Evolutionary conservation across 1,284 basidiomycete genomes (phyloP).

Genomic region (Ustilago xerochloae): DNA sequence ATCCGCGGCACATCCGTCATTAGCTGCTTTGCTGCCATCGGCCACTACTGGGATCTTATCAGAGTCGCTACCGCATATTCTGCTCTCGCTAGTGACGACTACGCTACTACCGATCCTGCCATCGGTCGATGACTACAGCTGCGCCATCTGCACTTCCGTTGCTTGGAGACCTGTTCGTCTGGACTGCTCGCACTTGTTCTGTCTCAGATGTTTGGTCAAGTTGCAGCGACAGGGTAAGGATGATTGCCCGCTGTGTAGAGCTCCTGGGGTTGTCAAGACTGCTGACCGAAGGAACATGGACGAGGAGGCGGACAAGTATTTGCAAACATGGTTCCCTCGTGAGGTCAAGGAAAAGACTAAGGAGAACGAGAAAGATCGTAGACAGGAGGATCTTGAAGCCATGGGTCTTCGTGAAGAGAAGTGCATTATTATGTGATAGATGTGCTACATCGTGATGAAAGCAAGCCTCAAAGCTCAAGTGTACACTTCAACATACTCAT

Average conservation of each 20-base stretch:
- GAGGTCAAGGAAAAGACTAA: conserved; percentile 82
- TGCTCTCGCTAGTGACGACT: conserved; percentile 86
- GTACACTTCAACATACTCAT: too few species aligned
- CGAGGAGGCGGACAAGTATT: conserved; percentile 82
- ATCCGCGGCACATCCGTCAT: conserved; percentile 50
- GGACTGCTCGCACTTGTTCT: conserved; percentile 88
- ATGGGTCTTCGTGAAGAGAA: conserved; percentile 72
- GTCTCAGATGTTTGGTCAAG: conserved; percentile 88
- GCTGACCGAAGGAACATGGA: conserved; percentile 74
- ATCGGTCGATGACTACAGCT: conserved; percentile 78
- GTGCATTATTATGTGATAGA: conserved; percentile 36
- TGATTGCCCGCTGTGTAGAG: conserved; percentile 83
- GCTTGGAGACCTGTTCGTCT: conserved; percentile 76
- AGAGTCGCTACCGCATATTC: conserved; percentile 76
- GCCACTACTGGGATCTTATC: conserved; percentile 58
- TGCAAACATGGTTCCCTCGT: conserved; percentile 91
- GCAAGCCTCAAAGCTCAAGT: too few species aligned
- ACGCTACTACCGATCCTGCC: conserved; percentile 86
- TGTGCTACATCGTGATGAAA: too few species aligned
- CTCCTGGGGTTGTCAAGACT: conserved; percentile 54
- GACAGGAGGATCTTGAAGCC: conserved; percentile 78
- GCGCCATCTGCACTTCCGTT: conserved; percentile 70
- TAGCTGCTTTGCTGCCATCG: conserved; percentile 59
- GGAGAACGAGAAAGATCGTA: conserved; percentile 81
- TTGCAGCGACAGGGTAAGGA: conserved; percentile 86